A percentile compares a stretch with the other conserved stretches of the same genome.
These are phyloP conservation scores for Antitrichia curtipendula DNA, from an alignment of 225 moss, liverwort and hornwort genomes.

Conservation along the genomic window DNA sequence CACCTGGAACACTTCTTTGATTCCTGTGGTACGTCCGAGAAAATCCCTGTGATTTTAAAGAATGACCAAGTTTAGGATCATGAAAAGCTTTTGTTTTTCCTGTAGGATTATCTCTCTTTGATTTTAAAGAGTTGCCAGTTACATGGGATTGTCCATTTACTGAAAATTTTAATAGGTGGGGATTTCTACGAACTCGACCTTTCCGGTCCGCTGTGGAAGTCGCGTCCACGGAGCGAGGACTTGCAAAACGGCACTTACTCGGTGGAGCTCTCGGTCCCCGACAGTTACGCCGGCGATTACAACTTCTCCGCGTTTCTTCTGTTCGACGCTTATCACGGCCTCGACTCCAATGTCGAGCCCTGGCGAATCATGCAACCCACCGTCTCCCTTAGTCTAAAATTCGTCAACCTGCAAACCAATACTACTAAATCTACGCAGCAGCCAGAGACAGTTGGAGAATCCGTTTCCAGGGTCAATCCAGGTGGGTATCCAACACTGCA, in stretches of 20 bases:
- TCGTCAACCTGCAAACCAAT: not conserved
- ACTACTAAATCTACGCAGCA: not conserved
- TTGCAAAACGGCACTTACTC: conserved; percentile 45
- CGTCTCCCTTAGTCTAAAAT: not conserved
- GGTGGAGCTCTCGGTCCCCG: conserved; percentile 27
- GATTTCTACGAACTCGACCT: conserved; percentile 67
- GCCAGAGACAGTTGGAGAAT: not conserved
- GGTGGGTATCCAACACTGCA: not conserved
- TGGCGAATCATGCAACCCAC: conserved; percentile 1
- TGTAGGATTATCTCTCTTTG: too few species aligned
- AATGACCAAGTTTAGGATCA: not conserved
- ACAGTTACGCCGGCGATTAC: conserved; percentile 18
- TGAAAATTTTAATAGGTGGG: not conserved
- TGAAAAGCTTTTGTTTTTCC: not conserved
- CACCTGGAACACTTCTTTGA: not conserved
- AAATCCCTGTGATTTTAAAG: not conserved
- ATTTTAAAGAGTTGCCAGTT: not conserved
- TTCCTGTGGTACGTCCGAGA: not conserved
- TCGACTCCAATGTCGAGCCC: not conserved
- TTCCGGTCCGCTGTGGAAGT: conserved; percentile 28
- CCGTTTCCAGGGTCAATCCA: not conserved
- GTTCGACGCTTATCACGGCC: conserved; percentile 54
- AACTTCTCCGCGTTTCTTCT: conserved; percentile 39
- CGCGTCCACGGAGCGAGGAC: conserved; percentile 36
- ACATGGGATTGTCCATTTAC: not conserved